phyloP scores from a whole-genome alignment of 2,329 filamentous ascomycete species.

The Aspergillus persii region DNA sequence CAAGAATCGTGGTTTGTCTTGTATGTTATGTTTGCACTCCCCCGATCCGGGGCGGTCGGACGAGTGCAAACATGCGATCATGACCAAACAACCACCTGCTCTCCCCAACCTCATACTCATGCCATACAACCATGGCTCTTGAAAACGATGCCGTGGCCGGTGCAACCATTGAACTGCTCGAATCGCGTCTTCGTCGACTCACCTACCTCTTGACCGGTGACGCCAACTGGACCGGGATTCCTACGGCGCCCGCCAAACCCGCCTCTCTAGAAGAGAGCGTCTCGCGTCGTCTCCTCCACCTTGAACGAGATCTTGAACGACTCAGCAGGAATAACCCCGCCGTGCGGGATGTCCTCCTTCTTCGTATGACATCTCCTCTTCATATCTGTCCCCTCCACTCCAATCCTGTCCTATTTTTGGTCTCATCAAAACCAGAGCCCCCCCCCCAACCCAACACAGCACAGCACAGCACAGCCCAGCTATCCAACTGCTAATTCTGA shows the following conservation, averaged over 20 bases:
- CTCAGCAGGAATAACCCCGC: conserved; percentile 38
- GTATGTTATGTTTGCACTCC: conserved; percentile 18
- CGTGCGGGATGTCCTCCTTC: conserved; percentile 41
- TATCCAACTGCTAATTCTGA: conserved; percentile 7
- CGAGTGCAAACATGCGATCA: too few species aligned
- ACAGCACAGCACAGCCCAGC: background rate
- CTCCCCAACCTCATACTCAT: too few species aligned
- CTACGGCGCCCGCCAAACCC: conserved; percentile 34
- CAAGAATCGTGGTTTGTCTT: background rate
- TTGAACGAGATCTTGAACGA: conserved; percentile 40
- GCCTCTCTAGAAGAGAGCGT: conserved; percentile 38
- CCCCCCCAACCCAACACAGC: background rate
- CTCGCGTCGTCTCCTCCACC: conserved; percentile 35
- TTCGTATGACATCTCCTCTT: conserved; percentile 33
- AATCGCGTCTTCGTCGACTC: conserved; percentile 43
- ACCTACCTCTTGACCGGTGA: conserved; percentile 46
- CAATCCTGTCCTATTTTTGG: background rate
- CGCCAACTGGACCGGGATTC: conserved; percentile 40
- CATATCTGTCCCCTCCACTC: background rate
- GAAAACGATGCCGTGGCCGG: conserved; percentile 37
- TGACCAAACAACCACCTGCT: too few species aligned
- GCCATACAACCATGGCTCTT: conserved; percentile 25
- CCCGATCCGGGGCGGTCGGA: background rate
- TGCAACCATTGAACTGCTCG: conserved; percentile 44
- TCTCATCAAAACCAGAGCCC: background rate